Evolutionary conservation across 768 basidiomycete genomes (phyloP).

Genomic region (Trametes punicea): DNA sequence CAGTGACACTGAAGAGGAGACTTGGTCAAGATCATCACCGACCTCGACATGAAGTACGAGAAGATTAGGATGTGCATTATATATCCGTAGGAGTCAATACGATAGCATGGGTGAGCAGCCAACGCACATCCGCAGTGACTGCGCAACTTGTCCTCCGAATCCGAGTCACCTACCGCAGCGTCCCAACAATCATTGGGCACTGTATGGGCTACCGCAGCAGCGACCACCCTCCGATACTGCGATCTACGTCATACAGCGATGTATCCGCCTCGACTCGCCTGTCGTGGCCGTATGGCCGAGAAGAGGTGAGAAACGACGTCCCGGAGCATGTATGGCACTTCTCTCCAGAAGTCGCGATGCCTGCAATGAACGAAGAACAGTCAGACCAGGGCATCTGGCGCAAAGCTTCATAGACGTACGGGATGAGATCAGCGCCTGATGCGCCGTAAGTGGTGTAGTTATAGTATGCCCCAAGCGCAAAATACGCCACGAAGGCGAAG

Average conservation of each 20-base stretch:
- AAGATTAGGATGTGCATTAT: too few relatives aligned
- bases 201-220: constrained; percentile 54
- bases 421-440: constrained; percentile 76
- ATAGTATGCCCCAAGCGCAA: constrained; percentile 78
- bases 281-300: constrained; percentile 65
- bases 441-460: constrained; percentile 89
- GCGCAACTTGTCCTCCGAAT: too few relatives aligned
- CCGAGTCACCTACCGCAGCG: too few relatives aligned
- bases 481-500: constrained; percentile 65
- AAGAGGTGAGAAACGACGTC: constrained; percentile 79
- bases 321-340: constrained; percentile 81
- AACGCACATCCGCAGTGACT: too few relatives aligned
- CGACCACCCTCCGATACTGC: constrained; percentile 39
- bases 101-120: too few relatives aligned
- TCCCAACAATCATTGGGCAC: too few relatives aligned
- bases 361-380: constrained; percentile 35
- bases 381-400: background rate
- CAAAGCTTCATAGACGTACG: constrained; percentile 49
- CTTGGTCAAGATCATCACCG: too few relatives aligned
- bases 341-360: constrained; percentile 88
- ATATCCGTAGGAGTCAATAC: too few relatives aligned
- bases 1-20: too few relatives aligned
- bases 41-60: too few relatives aligned
- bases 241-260: constrained; percentile 55
- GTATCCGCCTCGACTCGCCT: constrained; percentile 68